phyloP scores from a whole-genome alignment of 306 rosid genomes.

The Sesbania bispinosa region DNA sequence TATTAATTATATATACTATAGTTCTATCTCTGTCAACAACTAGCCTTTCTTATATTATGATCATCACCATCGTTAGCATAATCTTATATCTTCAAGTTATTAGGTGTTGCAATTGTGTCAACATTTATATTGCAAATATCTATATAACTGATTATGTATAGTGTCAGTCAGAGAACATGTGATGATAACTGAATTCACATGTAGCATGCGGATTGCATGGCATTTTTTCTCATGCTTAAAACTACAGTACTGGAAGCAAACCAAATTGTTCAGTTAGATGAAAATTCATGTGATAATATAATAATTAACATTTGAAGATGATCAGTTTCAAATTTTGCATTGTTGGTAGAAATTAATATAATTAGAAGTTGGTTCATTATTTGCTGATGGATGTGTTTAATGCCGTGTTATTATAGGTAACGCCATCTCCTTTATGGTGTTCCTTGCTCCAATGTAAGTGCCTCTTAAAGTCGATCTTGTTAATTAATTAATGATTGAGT shows the following conservation, averaged over 20 bases:
- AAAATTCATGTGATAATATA: too few species aligned
- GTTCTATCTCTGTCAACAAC: too few species aligned
- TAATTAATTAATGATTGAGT: background rate
- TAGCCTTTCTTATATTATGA: too few species aligned
- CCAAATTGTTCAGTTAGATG: too few species aligned
- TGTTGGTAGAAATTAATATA: too few species aligned
- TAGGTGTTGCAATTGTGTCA: too few species aligned
- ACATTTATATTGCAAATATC: too few species aligned
- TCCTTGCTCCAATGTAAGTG: conserved; percentile 90
- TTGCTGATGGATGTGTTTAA: conserved; percentile 6
- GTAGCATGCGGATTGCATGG: conserved; percentile 20
- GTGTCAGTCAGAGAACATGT: background rate
- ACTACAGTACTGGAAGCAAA: background rate
- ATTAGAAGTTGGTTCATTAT: background rate
- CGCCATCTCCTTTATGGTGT: conserved; percentile 75
- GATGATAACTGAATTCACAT: background rate
- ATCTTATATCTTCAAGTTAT: too few species aligned
- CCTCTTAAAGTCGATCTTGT: too few species aligned
- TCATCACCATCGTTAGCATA: too few species aligned
- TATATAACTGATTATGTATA: too few species aligned
- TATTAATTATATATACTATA: too few species aligned
- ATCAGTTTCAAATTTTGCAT: background rate
- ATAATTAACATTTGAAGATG: background rate
- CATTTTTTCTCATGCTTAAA: background rate
- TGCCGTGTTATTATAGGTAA: conserved; percentile 53